Evolutionary conservation across 768 basidiomycete genomes (phyloP), one percentile per base, ranked within the genome.

Genomic region (Chiua virens): DNA sequence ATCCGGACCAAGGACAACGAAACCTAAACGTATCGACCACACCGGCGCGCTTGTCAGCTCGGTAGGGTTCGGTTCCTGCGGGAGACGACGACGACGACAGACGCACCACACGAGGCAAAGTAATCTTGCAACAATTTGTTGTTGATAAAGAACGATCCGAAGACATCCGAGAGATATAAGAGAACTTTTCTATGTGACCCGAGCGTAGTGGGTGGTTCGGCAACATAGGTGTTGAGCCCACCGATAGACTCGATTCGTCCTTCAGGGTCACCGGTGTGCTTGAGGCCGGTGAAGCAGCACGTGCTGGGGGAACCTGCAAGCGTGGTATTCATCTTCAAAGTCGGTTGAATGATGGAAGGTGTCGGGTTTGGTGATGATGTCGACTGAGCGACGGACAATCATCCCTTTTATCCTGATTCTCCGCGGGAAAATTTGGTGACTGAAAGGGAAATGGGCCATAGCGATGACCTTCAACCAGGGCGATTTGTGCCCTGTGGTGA

Each of bases 121-220:
- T 76, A 85, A 20, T 44, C 42, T 40, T 40, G 80, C 5, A 86
- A 44, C 4, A 85, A 63, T 61, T 82, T 65, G 41, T 79, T 79
- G 59, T 85, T 85, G 46, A 79, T 28, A 56, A 65, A 80, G 27
- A 82, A 69, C 0, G 82, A 74, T 0, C 83, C 79, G 52, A 63
- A 82, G 15, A 85, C 70, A 59, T 86, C 84, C 1, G 81, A 53
- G 42, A 80, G 72, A 70, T 76, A 85, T 17, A 86, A 54, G 8
- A 86, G 63, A 25, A 86, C 72, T 37, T 75, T 79, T 49, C 65
- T 65, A 53, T 73, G 73, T 7, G 43, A 1, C 14, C 57, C 55
- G 13, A 45, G 52, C 35, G 17, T 65, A n/a, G n/a, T n/a, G n/a
- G n/a, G n/a, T 0, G 80, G 79, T 47, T 80, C 75, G 9, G 80